Evolutionary conservation across 805 yeast genomes (phyloP).

Genomic region (Spathaspora sp.): DNA sequence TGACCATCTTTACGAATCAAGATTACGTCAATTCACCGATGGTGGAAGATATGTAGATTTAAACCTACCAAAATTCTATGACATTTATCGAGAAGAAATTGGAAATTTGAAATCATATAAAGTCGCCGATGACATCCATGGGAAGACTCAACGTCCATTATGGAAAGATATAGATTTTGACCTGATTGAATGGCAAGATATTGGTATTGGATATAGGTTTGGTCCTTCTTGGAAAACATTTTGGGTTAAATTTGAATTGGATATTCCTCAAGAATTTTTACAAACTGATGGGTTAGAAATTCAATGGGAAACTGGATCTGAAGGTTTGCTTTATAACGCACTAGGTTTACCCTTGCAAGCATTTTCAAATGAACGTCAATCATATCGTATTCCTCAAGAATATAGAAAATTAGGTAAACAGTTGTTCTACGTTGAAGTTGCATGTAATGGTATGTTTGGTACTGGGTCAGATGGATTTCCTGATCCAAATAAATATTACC

Average conservation of each 20-base stretch:
- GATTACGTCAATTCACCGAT: constrained; percentile 73
- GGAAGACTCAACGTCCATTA: constrained; percentile 54
- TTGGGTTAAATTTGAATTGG: constrained; percentile 75
- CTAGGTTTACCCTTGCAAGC: constrained; percentile 77
- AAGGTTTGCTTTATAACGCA: constrained; percentile 72
- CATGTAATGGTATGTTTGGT: constrained; percentile 95
- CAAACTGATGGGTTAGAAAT: constrained; percentile 51
- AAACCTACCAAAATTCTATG: constrained; percentile 81
- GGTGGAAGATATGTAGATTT: constrained; percentile 73
- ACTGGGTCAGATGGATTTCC: constrained; percentile 57
- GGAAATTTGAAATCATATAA: constrained; percentile 59
- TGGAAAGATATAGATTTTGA: constrained; percentile 54
- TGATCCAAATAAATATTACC: constrained; percentile 68
- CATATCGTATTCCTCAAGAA: constrained; percentile 65
- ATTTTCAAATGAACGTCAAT: constrained; percentile 76
- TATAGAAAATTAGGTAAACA: constrained; percentile 49
- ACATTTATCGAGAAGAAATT: constrained; percentile 49
- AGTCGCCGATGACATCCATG: constrained; percentile 56
- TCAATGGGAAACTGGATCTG: constrained; percentile 84
- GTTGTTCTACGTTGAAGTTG: constrained; percentile 77
- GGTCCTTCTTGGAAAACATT: constrained; percentile 98
- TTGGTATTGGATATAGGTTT: constrained; percentile 68
- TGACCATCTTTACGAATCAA: constrained; percentile 65
- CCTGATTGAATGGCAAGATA: constrained; percentile 46
- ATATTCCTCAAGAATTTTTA: constrained; percentile 62